These are phyloP conservation scores for Trifolium pratense DNA, from an alignment of 306 rosid genomes.

Conservation along the genomic window DNA sequence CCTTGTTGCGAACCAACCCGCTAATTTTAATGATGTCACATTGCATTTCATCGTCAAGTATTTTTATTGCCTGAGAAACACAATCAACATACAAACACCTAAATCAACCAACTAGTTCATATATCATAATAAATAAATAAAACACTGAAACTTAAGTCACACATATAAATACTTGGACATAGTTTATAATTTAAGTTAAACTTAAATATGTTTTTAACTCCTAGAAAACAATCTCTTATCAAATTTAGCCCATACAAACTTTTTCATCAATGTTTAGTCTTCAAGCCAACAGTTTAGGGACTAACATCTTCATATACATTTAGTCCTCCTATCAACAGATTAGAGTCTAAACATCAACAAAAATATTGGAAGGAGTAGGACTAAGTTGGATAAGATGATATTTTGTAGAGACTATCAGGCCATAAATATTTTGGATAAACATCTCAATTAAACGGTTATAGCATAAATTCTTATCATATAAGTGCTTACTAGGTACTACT, in stretches of 20 bases:
- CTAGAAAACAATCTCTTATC: neutral
- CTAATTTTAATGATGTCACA: constrained; percentile 86
- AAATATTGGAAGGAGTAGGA: neutral
- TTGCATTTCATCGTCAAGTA: constrained; percentile 83
- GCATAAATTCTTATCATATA: neutral
- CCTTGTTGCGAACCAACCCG: constrained; percentile 82
- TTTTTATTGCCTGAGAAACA: constrained; percentile 68
- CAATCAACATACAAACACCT: constrained; percentile 6
- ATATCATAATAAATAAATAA: neutral
- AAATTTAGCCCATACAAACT: neutral
- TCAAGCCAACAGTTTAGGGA: neutral
- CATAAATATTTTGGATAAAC: too few species aligned
- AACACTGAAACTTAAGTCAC: neutral
- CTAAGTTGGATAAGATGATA: neutral
- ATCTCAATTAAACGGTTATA: neutral
- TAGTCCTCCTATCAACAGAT: neutral
- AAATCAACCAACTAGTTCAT: constrained; percentile 23
- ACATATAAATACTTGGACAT: neutral
- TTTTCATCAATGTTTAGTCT: neutral
- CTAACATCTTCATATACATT: neutral
- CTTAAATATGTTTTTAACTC: neutral
- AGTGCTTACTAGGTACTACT: too few species aligned
- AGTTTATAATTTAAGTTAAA: neutral
- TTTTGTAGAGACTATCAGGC: neutral
- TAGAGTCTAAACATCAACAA: neutral